phyloP scores from a whole-genome alignment of 2,329 filamentous ascomycete genomes.

The Fusarium nodosum region DNA sequence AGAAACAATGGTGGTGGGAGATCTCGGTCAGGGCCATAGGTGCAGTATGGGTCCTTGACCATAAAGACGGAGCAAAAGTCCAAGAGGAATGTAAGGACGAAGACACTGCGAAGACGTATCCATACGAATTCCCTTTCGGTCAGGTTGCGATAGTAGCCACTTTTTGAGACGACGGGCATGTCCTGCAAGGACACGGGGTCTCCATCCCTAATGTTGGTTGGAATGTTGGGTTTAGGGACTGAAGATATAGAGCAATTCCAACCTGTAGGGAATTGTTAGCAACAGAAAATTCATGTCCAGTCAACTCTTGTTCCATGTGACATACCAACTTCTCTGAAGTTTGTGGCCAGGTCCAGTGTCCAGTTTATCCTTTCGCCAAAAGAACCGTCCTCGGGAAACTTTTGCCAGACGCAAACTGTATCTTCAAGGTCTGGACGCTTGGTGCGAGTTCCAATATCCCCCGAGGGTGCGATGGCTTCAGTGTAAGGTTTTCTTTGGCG shows the following conservation, averaged over 20 bases:
- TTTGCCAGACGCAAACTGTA: conserved; percentile 71
- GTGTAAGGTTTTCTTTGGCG: conserved; percentile 37
- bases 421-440: conserved; percentile 40
- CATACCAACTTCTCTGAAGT: conserved; percentile 68
- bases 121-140: conserved; percentile 62
- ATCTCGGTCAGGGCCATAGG: conserved; percentile 62
- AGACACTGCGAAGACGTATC: conserved; percentile 60
- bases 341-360: conserved; percentile 67
- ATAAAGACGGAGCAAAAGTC: conserved; percentile 78
- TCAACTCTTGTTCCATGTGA: neutral
- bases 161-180: conserved; percentile 58
- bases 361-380: conserved; percentile 67
- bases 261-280: conserved; percentile 50
- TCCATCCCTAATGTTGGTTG: conserved; percentile 51
- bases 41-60: conserved; percentile 84
- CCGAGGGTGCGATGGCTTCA: conserved; percentile 4
- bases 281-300: neutral
- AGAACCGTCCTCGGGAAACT: conserved; percentile 65
- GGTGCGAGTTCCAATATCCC: neutral
- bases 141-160: conserved; percentile 62
- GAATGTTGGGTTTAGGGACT: conserved; percentile 62
- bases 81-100: conserved; percentile 73
- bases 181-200: conserved; percentile 58
- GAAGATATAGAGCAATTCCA: conserved; percentile 70
- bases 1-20: conserved; percentile 59